Percentiles rank a stretch among this genome's conserved stretches.
phyloP scores from a whole-genome alignment of 2,329 filamentous ascomycete genomes.

The Bipolaris victoriae region DNA sequence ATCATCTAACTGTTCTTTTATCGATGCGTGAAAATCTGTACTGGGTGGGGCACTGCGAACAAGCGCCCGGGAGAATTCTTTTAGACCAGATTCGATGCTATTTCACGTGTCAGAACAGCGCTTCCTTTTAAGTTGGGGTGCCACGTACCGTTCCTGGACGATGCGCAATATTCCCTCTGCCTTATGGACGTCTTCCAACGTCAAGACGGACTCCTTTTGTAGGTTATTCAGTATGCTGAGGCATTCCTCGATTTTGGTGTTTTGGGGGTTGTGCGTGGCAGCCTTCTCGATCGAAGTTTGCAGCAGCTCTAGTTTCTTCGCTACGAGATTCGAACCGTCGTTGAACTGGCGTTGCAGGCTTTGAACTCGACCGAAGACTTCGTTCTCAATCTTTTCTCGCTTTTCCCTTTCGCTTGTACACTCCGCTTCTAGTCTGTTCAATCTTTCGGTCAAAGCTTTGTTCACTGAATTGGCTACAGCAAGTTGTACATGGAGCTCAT shows the following conservation, averaged over 20 bases:
- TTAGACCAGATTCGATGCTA: conserved; percentile 31
- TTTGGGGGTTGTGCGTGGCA: not conserved
- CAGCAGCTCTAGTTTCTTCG: conserved; percentile 23
- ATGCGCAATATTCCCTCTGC: conserved; percentile 32
- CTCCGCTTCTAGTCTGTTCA: conserved; percentile 19
- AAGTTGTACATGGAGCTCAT: conserved; percentile 26
- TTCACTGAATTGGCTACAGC: conserved; percentile 21
- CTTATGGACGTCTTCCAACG: conserved; percentile 27
- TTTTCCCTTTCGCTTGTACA: conserved; percentile 31
- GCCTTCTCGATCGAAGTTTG: conserved; percentile 16
- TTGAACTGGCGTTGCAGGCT: conserved; percentile 22
- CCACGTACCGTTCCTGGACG: conserved; percentile 30
- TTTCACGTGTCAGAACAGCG: conserved; percentile 7
- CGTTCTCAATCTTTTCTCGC: conserved; percentile 29
- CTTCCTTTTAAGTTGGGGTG: not conserved
- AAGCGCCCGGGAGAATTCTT: conserved; percentile 10
- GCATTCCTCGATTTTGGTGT: conserved; percentile 25
- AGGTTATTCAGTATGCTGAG: conserved; percentile 25
- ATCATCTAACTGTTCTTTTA: conserved; percentile 24
- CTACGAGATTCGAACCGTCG: conserved; percentile 14
- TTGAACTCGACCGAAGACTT: conserved; percentile 25
- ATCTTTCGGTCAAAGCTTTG: conserved; percentile 12
- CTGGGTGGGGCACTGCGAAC: conserved; percentile 2
- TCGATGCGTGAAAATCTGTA: conserved; percentile 14
- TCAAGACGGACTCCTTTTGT: conserved; percentile 24